Conservation (phyloP, 148 eudicot genomes). For the Heliosperma pusillum region DNA sequence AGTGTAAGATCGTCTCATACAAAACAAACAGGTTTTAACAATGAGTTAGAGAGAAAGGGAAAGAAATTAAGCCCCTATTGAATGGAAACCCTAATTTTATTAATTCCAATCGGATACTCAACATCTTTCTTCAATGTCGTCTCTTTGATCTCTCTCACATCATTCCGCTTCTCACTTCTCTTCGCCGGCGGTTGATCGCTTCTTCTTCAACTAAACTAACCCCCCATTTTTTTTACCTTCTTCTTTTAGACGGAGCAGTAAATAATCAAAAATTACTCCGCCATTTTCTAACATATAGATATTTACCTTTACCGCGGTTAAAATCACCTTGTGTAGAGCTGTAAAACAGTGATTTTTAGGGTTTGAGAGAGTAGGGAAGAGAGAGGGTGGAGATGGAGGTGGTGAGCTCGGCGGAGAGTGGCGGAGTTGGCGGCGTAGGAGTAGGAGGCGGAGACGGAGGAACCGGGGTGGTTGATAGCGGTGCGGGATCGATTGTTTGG, state of each 20-base stretch:
- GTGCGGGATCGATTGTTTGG: constrained; percentile 88
- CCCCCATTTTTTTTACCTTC: not conserved
- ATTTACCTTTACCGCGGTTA: not conserved
- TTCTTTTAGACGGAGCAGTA: not conserved
- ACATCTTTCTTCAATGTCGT: constrained; percentile 29
- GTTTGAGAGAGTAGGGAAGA: constrained; percentile 11
- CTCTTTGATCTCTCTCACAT: constrained; percentile 21
- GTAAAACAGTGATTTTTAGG: not conserved
- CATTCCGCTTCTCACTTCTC: constrained; percentile 39
- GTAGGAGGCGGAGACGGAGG: constrained; percentile 55
- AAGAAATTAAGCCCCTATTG: constrained; percentile 18
- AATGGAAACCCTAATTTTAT: constrained; percentile 60
- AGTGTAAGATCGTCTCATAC: not conserved
- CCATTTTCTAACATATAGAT: not conserved
- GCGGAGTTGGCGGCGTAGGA: constrained; percentile 20
- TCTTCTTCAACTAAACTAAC: constrained; percentile 8
- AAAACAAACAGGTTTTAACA: no score
- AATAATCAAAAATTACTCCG: not conserved
- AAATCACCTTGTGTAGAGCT: constrained; percentile 5
- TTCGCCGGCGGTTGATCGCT: constrained; percentile 51
- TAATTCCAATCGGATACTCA: constrained; percentile 19
- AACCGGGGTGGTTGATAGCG: constrained; percentile 43
- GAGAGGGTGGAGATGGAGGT: constrained; percentile 28
- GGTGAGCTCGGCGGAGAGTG: constrained; percentile 62
- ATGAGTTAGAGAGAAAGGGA: not conserved